Conservation (phyloP, 148 eudicot species). For the Nepenthes mirabilis region DNA sequence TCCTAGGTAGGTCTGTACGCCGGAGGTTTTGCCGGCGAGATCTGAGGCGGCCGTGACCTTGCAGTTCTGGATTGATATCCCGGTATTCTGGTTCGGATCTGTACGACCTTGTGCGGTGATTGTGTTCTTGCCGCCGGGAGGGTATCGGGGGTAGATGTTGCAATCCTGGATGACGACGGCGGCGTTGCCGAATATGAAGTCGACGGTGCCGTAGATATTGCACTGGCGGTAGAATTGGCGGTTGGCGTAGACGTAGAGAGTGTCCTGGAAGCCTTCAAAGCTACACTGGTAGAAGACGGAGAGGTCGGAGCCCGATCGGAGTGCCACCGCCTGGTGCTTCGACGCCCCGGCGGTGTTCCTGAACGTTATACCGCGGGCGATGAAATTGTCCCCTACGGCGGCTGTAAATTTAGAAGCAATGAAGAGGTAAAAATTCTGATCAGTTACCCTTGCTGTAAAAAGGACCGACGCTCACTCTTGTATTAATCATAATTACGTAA, state of each 20-base stretch:
- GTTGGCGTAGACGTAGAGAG: conserved; percentile 51
- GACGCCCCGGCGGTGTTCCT: conserved; percentile 64
- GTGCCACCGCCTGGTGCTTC: conserved; percentile 74
- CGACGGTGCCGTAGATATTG: conserved; percentile 58
- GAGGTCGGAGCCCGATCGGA: conserved; percentile 59
- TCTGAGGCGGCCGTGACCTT: conserved; percentile 37
- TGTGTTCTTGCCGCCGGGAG: conserved; percentile 38
- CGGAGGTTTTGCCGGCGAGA: conserved; percentile 11
- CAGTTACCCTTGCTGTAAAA: no score
- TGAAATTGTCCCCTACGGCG: conserved; percentile 42
- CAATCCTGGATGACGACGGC: conserved; percentile 67
- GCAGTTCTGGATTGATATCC: conserved; percentile 51
- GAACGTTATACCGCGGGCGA: conserved; percentile 67
- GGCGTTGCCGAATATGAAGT: conserved; percentile 73
- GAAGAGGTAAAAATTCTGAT: no score
- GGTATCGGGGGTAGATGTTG: conserved; percentile 37
- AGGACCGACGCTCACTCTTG: no score
- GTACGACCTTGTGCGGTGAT: conserved; percentile 70
- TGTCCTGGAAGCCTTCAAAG: conserved; percentile 85
- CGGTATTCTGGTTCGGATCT: conserved; percentile 79
- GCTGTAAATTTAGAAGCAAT: conserved; percentile 21
- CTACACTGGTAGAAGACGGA: conserved; percentile 74
- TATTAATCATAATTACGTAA: no score
- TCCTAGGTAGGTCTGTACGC: conserved; percentile 48
- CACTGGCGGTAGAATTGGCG: conserved; percentile 67